Evolutionary conservation across 2,329 filamentous ascomycete genomes (phyloP).

Genomic region (Colletotrichum destructivum): DNA sequence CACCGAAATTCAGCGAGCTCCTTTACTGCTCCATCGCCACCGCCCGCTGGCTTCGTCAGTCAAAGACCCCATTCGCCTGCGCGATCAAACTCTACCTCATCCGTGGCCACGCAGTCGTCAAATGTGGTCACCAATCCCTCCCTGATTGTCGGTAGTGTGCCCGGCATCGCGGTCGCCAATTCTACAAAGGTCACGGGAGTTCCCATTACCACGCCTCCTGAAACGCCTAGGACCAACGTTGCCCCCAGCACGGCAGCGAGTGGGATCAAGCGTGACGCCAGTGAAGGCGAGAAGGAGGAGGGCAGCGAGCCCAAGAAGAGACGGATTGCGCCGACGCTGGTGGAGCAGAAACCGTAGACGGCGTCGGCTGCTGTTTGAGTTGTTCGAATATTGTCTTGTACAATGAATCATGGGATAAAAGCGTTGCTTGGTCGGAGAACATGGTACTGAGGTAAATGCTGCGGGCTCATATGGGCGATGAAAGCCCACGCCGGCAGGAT

Average conservation of each 20-base stretch:
- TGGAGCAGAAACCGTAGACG: constrained; percentile 52
- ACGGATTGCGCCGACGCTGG: constrained; percentile 77
- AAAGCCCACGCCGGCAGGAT: background rate
- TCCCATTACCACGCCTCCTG: constrained; percentile 89
- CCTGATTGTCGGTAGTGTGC: constrained; percentile 83
- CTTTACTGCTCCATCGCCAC: constrained; percentile 71
- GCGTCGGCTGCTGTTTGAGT: background rate
- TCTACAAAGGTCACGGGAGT: constrained; percentile 75
- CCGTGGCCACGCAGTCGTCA: constrained; percentile 77
- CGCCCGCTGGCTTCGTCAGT: constrained; percentile 70
- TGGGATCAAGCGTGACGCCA: constrained; percentile 71
- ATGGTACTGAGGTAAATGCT: constrained; percentile 17
- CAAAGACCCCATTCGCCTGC: constrained; percentile 83
- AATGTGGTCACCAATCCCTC: constrained; percentile 82
- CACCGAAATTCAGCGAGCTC: constrained; percentile 73
- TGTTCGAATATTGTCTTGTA: constrained; percentile 23
- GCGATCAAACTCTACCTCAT: constrained; percentile 88
- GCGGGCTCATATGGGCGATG: constrained; percentile 17
- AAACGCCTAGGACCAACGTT: constrained; percentile 79
- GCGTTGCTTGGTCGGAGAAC: constrained; percentile 36
- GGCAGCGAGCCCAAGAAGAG: constrained; percentile 75
- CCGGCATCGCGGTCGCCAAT: constrained; percentile 81
- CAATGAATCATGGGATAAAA: constrained; percentile 39
- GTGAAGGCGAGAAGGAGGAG: constrained; percentile 68
- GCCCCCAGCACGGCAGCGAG: constrained; percentile 49